Evolutionary conservation across 306 rosid species (phyloP).

Genomic region (Cicer judaicum): DNA sequence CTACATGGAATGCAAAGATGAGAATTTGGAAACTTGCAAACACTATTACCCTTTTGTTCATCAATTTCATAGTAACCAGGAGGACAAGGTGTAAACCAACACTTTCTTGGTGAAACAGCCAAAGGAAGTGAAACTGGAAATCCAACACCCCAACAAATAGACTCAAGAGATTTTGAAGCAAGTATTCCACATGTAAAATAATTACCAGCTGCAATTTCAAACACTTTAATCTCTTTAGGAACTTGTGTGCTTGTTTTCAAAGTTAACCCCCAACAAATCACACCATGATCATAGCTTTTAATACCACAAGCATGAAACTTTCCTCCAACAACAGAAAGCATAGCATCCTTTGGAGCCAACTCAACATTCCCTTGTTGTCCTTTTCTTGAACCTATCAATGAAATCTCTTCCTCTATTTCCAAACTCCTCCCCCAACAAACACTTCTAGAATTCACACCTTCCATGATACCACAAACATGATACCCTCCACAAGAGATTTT

Average conservation of each 20-base stretch:
- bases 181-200: constrained; percentile 88
- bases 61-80: constrained; percentile 69
- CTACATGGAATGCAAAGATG: constrained; percentile 79
- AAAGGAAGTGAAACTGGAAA: constrained; percentile 83
- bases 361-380: constrained; percentile 73
- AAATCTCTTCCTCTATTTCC: constrained; percentile 69
- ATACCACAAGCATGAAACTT: constrained; percentile 95
- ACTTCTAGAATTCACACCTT: constrained; percentile 62
- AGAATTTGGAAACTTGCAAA: constrained; percentile 61
- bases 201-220: constrained; percentile 83
- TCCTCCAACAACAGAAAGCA: constrained; percentile 88
- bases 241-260: constrained; percentile 68
- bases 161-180: constrained; percentile 72
- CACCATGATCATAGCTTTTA: constrained; percentile 71
- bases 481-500: constrained; percentile 80
- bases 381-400: constrained; percentile 55
- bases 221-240: constrained; percentile 65
- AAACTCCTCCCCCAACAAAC: constrained; percentile 94
- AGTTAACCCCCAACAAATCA: constrained; percentile 85
- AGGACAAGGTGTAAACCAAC: constrained; percentile 72
- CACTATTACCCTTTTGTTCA: constrained; percentile 40
- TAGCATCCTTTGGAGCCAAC: constrained; percentile 71
- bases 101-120: constrained; percentile 73
- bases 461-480: constrained; percentile 90
- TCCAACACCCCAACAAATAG: constrained; percentile 92